These are phyloP conservation scores for Lentithecium fluviatile DNA, from an alignment of 495 filamentous ascomycete genomes.

Conservation along the genomic window DNA sequence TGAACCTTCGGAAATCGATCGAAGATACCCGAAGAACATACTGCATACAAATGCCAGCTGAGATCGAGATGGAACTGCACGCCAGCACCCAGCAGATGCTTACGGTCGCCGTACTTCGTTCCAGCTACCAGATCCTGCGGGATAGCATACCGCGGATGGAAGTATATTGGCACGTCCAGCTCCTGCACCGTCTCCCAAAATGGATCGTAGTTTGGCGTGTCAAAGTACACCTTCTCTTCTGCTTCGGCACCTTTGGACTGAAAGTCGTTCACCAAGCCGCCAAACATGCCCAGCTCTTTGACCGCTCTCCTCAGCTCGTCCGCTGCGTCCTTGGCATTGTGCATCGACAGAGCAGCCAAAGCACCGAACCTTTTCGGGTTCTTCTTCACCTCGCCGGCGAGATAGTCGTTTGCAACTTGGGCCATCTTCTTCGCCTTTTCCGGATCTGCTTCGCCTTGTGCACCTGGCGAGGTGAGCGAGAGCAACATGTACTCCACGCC, in stretches of 20 bases:
- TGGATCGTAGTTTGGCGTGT: slow-evolving; percentile 25
- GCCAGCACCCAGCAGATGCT: slow-evolving; percentile 22
- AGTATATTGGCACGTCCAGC: slow-evolving; percentile 37
- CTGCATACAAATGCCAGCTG: slow-evolving; percentile 27
- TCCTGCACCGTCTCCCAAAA: slow-evolving; percentile 36
- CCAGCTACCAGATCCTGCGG: slow-evolving; percentile 19
- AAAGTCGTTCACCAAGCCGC: slow-evolving; percentile 32
- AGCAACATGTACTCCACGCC: slow-evolving; percentile 34
- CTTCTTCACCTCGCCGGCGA: slow-evolving; percentile 25
- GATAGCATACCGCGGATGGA: slow-evolving; percentile 32
- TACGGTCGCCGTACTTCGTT: slow-evolving; percentile 27
- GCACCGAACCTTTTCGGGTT: slow-evolving; percentile 31
- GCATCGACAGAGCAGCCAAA: slow-evolving; percentile 31
- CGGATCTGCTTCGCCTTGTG: slow-evolving; percentile 31
- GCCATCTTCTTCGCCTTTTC: slow-evolving; percentile 28
- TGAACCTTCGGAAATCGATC: slow-evolving; percentile 31
- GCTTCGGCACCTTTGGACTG: slow-evolving; percentile 22
- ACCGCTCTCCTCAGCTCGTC: slow-evolving; percentile 30
- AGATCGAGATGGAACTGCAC: slow-evolving; percentile 32
- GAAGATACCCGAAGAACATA: slow-evolving; percentile 26
- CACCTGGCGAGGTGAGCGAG: slow-evolving; percentile 29
- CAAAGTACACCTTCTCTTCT: slow-evolving; percentile 28
- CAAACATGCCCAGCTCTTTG: slow-evolving; percentile 34
- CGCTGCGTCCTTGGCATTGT: slow-evolving; percentile 28
- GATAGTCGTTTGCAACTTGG: slow-evolving; percentile 34